A percentile compares a stretch with the other conserved stretches of the same genome.
Conservation (phyloP, 495 filamentous ascomycete genomes). For the Trichoderma reesei region DNA sequence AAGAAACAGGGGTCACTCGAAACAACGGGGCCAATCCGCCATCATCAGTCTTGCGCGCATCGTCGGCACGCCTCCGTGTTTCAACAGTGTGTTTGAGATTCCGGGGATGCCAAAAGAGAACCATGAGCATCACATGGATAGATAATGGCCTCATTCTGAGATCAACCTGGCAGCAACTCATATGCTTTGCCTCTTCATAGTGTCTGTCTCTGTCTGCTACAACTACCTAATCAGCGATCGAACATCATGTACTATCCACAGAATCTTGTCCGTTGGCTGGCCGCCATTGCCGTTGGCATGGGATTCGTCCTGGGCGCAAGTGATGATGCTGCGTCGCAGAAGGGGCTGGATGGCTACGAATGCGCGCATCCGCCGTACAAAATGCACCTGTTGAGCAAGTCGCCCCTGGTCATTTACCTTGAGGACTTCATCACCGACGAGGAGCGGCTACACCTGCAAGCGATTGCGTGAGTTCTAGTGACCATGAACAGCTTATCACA, state of each 20-base stretch:
- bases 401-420: constrained; percentile 48
- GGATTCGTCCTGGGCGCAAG: not conserved
- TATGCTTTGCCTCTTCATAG: not conserved
- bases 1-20: not conserved
- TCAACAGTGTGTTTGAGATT: not conserved
- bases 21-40: not conserved
- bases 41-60: not conserved
- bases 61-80: not conserved
- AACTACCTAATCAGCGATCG: too few relatives aligned
- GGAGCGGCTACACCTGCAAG: constrained; percentile 32
- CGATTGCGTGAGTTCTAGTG: constrained; percentile 28
- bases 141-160: not conserved
- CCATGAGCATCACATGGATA: too few relatives aligned
- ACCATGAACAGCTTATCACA: not conserved
- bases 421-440: constrained; percentile 34
- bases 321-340: constrained; percentile 14
- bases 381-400: constrained; percentile 41
- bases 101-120: not conserved
- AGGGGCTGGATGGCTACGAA: constrained; percentile 20
- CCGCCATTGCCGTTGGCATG: not conserved
- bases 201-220: not conserved
- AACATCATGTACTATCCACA: not conserved
- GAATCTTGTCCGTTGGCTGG: not conserved
- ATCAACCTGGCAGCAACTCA: not conserved
- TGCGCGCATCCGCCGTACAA: constrained; percentile 37